Evolutionary conservation across 495 filamentous ascomycete genomes (phyloP), one percentile per base, ranked within the genome.

Genomic region (Thermothielavioides terrestris): DNA sequence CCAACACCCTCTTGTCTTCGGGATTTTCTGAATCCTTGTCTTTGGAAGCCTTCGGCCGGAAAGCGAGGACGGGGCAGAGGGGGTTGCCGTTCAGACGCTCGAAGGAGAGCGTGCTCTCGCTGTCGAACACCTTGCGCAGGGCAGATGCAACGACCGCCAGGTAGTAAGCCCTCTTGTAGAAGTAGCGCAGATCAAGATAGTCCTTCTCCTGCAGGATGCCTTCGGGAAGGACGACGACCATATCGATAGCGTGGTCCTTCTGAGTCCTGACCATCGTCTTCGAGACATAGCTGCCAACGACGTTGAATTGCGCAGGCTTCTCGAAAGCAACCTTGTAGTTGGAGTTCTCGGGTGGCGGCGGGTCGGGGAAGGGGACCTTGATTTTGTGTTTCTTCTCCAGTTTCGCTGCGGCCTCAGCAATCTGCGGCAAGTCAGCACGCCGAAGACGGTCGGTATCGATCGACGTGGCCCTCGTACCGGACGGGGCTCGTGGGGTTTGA

Each of bases 151-250:
- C 64, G 53, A 81, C 85, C 30, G 90, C 86, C 23, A 98, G 67
- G 54, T 94, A 97, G 59, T 89, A 97, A 4, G 92, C 88, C 47
- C 91, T 71, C 63, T 96, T 95, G 67, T 96, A 84, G 59, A 97
- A 96, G 65, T 91, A 98, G 52, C 92, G 78, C 68, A 90, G 77
- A 59, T 97, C 88, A 38, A 90, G 73, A 63, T 89, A 96, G 67
- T 98, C 92, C 64, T 98, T 97, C 43, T 90, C 85, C 60, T 95
- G 87, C 53, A 97, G 88, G 2, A 95, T 70, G 3, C 77, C 68
- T 37, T 64, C 62, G 14, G 94, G 90, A 80, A 98, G 92, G 10
- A 80, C 83, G 6, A 95, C 79, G 15, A 87, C 81, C 73, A 98
- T 69, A 69, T 98, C 92, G 41, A 95, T 74, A 1, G 72, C 70